Evolutionary conservation across 169 alveolate species (phyloP).

Genomic region (Cryptosporidium meleagridis): DNA sequence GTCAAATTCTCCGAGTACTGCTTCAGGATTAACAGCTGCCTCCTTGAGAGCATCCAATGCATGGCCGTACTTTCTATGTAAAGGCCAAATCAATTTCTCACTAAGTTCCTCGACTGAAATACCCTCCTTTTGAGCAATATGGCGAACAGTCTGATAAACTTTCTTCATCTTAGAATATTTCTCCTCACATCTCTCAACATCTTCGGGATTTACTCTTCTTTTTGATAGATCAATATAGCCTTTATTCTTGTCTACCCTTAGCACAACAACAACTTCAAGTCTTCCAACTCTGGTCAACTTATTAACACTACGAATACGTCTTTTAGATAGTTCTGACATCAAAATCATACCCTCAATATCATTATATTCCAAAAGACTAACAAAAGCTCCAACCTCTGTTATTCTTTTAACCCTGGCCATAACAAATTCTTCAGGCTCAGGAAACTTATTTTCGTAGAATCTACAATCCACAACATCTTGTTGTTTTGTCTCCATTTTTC

Average conservation of each 20-base stretch:
- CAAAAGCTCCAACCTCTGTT: constrained; percentile 97
- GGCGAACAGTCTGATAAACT: constrained; percentile 94
- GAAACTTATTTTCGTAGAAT: constrained; percentile 92
- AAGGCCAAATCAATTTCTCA: constrained; percentile 94
- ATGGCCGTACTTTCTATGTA: constrained; percentile 92
- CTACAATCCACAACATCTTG: constrained; percentile 90
- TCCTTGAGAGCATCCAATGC: constrained; percentile 96
- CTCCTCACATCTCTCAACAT: constrained; percentile 83
- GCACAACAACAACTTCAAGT: constrained; percentile 95
- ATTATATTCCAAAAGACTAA: constrained; percentile 95
- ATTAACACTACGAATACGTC: constrained; percentile 91
- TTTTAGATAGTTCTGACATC: constrained; percentile 94
- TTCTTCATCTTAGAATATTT: constrained; percentile 92
- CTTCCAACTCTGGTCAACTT: constrained; percentile 89
- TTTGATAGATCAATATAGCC: constrained; percentile 97
- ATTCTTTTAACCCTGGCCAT: constrained; percentile 94
- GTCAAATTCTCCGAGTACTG: constrained; percentile 89
- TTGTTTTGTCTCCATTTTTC: constrained; percentile 63
- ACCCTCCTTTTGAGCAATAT: constrained; percentile 90
- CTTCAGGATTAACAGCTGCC: constrained; percentile 92
- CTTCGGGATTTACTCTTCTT: constrained; percentile 95
- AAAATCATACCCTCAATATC: constrained; percentile 95
- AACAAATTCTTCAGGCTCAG: constrained; percentile 92
- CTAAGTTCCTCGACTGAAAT: constrained; percentile 91
- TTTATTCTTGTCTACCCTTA: constrained; percentile 95